Base-by-base conservation (phyloP, 306 rosid genomes). In the Mimosa bimucronata region DNA sequence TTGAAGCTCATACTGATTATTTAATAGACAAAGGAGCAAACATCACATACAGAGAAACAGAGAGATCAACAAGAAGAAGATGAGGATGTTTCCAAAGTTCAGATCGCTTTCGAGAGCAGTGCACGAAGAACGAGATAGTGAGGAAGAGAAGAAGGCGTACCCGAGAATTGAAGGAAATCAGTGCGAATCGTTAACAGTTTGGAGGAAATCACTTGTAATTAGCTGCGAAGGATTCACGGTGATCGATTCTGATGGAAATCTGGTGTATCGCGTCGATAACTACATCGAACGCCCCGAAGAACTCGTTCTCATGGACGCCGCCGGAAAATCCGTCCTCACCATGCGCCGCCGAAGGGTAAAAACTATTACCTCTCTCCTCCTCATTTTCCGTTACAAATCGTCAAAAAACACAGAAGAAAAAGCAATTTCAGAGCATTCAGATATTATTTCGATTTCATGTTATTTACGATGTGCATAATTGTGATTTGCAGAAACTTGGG, bases 221-320 rank as follows among this genome's bases (percentile, higher is more conserved):
- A 90, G 66, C 67, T 95, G 99, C 30, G 88, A 88, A 66, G 99
- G 99, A 0, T 95, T 93, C 86, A 91, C 98, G 0, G 98, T 95
- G 53, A 87, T 95, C 18, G 93, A 88, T 86, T 87, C 98, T 1
- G 30, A 30, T 23, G 99, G 99, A 55, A 87, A 91, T 57, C 85
- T 95, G 30, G 88, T 87, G 29, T 93, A 91, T 74, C 83, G 99
- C 15, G 99, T 95, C 41, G 98, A 95, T 42, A 93, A 89, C 78
- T 95, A 95, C 57, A 75, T 71, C 28, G 52, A 74, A 19, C 93
- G 82, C 61, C 97, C 98, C 2, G 78, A 83, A 7, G 89, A 95
- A 78, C 30, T 95, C 73, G 80, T 80, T 84, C 98, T 95, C 66
- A 95, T 95, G 98, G 97, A 93, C 37, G 90, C 79, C 86, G 79